Evolutionary conservation across 1,284 basidiomycete species (phyloP), one percentile per base, ranked within the genome.

Genomic region (Microbotryum silenes-acaulis): DNA sequence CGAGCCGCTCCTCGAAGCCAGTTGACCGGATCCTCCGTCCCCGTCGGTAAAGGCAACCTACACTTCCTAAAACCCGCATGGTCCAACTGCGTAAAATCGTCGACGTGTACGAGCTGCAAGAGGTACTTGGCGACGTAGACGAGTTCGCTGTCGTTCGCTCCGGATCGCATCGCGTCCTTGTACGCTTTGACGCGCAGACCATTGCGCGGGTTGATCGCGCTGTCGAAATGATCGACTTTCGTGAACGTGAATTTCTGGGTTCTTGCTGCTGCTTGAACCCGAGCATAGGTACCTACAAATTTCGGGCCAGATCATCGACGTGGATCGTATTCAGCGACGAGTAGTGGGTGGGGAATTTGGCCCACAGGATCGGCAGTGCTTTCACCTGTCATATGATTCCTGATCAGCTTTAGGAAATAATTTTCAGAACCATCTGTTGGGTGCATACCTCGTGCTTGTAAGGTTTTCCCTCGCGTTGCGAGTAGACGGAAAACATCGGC

Each of bases 401-500:
- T 45, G 23, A 46, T 20, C 33, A 46, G 23, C 44, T 1, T 7
- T 14, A 10, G 27, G 25, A 25, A 42, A 16, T 1, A 42, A 31
- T 6, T 2, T 16, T 56, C 16, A 56, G 25, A 44, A 16, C 21
- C 33, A 56, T 0, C 12, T n/a, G 12, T 21, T 33, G n/a, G n/a
- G 31, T 7, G 31, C 31, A 31, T 42, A 42, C 37, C 18, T 78
- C 85, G 72, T 91, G 90, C 61, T 82, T 83, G 79, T 85, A 86
- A 23, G 84, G 80, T 72, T 89, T 84, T 16, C 84, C 85, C 60
- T 87, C 82, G 53, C 84, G 80, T 67, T 81, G 79, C 0, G 83
- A 83, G 71, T 91, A 91, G 4, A 93, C 88, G 5, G 84, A 87
- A 74, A 93, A 93, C 91, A 94, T 94, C 57, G 82, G 83, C 0